Base-by-base conservation (phyloP, 1,139 yeast genomes). In the Saccharomycopsis hybrid region DNA sequence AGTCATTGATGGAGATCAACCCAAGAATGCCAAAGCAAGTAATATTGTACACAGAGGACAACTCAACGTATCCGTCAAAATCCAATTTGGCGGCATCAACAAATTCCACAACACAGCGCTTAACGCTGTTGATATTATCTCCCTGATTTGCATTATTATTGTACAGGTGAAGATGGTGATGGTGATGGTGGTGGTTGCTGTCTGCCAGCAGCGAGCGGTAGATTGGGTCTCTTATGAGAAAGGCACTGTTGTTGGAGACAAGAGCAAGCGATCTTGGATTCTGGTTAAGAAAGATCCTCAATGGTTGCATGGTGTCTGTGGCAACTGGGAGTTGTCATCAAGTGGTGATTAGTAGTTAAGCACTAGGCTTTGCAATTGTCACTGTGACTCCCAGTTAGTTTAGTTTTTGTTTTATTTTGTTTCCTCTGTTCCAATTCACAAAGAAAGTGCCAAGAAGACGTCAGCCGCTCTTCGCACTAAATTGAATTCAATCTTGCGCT, bases 11-110 rank as follows among this genome's bases (percentile, higher is more conserved):
- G 38, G 73, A 68, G 29, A 82, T 66, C 31, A 84, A 63, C 1
- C 94, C 94, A 37, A 83, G 62, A 39, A 83, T 71, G 2, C 86
- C 90, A 54, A 70, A 64, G 43, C 79, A 68, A 43, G 66, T 65
- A 44, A 66, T 62, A 41, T 59, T 61, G 38, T 57, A 60, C 8
- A 61, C 55, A 27, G 62, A 46, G 1, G 74, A 67, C 5, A 77
- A 61, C 50, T 76, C 80, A 39, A 64, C 64, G 57, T 69, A 80
- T 5, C 64, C 62, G 27, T 63, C 52, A 31, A 75, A 60, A 51
- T 73, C 71, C 31, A 76, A 60, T 45, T 65, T 59, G 3, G 67
- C 69, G n/a, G 61, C 47, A 62, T 72, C 68, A 11, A 65, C 63
- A 59, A 77, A 80, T 56, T 78, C 84, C 43, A 78, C 80, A 38